Evolutionary conservation across 2,329 filamentous ascomycete species (phyloP).

Genomic region (Arthrinium puccinioides): DNA sequence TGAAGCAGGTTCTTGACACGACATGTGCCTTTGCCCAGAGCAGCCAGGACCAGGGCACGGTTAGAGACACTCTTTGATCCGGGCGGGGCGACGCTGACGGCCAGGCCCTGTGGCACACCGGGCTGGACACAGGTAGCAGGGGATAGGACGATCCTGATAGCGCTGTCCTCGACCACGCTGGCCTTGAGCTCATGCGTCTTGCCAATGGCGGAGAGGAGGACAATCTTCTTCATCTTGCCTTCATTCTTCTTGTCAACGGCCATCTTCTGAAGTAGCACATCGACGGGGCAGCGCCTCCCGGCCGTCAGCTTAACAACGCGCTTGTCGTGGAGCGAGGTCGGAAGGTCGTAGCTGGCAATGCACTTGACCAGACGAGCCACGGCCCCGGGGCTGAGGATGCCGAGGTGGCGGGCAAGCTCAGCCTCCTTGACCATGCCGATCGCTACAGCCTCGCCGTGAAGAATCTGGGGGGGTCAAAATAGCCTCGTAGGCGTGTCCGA

Average conservation of each 20-base stretch:
- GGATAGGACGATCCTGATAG: constrained; percentile 77
- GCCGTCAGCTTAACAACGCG: constrained; percentile 75
- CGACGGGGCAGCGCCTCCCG: constrained; percentile 80
- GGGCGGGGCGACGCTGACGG: constrained; percentile 76
- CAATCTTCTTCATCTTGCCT: constrained; percentile 90
- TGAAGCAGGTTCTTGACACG: constrained; percentile 88
- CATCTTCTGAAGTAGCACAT: constrained; percentile 86
- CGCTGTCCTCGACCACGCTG: constrained; percentile 78
- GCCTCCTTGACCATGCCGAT: constrained; percentile 99
- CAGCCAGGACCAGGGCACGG: constrained; percentile 86
- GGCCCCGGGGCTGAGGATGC: constrained; percentile 75
- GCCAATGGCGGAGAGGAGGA: constrained; percentile 84
- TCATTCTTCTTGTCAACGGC: constrained; percentile 98
- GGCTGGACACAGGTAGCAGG: constrained; percentile 69
- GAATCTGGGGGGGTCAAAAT: constrained; percentile 89
- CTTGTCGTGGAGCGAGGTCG: constrained; percentile 78
- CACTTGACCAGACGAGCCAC: constrained; percentile 88
- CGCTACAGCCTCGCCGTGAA: constrained; percentile 92
- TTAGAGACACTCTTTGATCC: constrained; percentile 98
- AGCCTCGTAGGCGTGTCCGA: constrained; percentile 93
- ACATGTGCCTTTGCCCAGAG: constrained; percentile 78
- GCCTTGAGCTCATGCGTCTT: constrained; percentile 81
- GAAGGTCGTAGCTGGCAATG: constrained; percentile 87
- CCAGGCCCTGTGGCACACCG: constrained; percentile 57
- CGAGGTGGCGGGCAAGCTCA: constrained; percentile 83